phyloP scores from a whole-genome alignment of 2,329 filamentous ascomycete genomes.

The Parasarocladium wereldwijsianum region DNA sequence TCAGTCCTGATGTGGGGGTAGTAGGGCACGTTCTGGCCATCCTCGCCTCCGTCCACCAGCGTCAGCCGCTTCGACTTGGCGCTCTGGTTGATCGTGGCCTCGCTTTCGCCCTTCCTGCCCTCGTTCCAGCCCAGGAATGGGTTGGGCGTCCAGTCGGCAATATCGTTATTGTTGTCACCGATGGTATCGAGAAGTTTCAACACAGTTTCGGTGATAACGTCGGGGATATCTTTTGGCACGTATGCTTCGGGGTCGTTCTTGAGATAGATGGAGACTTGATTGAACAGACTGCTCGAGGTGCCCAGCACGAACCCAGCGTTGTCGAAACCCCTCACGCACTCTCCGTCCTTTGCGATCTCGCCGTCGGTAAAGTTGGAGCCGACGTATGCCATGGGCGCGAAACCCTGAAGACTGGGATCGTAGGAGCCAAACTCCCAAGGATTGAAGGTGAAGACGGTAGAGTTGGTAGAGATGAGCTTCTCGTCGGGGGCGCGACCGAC shows the following conservation, averaged over 20 bases:
- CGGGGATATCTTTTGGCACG: slow-evolving; percentile 31
- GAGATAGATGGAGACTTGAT: slow-evolving; percentile 57
- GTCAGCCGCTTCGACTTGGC: slow-evolving; percentile 40
- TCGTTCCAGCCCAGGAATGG: slow-evolving; percentile 41
- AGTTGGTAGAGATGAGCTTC: slow-evolving; percentile 33
- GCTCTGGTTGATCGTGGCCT: slow-evolving; percentile 24
- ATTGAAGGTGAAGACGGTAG: slow-evolving; percentile 49
- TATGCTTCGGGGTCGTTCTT: slow-evolving; percentile 27
- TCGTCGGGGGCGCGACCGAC: slow-evolving; percentile 30
- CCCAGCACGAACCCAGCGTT: slow-evolving; percentile 71
- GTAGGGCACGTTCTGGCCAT: slow-evolving; percentile 66
- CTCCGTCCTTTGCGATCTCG: slow-evolving; percentile 25
- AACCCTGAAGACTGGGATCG: slow-evolving; percentile 44
- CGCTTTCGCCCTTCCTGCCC: too few relatives aligned
- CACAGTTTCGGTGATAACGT: slow-evolving; percentile 29
- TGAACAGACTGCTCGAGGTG: slow-evolving; percentile 71
- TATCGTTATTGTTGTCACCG: slow-evolving; percentile 53
- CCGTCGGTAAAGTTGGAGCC: slow-evolving; percentile 43
- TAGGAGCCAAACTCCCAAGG: slow-evolving; percentile 53
- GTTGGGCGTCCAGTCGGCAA: slow-evolving; percentile 55
- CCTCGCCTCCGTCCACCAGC: slow-evolving; percentile 69
- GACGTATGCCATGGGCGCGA: slow-evolving; percentile 43
- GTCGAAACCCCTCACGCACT: slow-evolving; percentile 51
- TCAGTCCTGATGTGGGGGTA: slow-evolving; percentile 41
- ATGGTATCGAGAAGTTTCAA: slow-evolving; percentile 34